phyloP scores from a whole-genome alignment of 2,329 filamentous ascomycete genomes.

The Xylaria arbuscula region DNA sequence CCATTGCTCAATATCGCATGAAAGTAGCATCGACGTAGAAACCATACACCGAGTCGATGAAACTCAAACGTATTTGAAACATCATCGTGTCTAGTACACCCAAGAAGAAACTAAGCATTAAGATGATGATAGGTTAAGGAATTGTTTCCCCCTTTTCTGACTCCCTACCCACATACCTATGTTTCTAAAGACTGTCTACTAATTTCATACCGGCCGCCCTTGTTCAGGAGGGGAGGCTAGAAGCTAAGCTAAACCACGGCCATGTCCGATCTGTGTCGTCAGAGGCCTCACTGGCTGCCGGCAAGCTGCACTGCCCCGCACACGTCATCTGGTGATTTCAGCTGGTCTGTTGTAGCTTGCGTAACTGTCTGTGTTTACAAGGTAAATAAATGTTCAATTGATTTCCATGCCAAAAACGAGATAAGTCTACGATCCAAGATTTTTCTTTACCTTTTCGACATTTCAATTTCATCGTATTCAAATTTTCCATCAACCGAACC shows the following conservation, averaged over 20 bases:
- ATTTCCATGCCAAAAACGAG: slow-evolving; percentile 32
- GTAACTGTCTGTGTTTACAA: neutral
- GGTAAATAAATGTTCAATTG: slow-evolving; percentile 14
- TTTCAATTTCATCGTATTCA: neutral
- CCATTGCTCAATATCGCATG: too few species aligned
- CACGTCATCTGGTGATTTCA: slow-evolving; percentile 45
- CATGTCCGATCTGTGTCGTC: neutral
- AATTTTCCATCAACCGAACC: neutral
- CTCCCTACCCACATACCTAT: neutral
- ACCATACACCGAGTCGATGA: too few species aligned
- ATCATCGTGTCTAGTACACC: too few species aligned
- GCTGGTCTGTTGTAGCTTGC: slow-evolving; percentile 13
- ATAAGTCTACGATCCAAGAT: slow-evolving; percentile 1
- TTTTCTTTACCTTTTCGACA: slow-evolving; percentile 11
- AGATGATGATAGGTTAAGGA: neutral
- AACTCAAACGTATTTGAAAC: too few species aligned
- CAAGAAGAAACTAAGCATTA: too few species aligned
- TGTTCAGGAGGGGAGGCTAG: slow-evolving; percentile 1
- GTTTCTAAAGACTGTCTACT: neutral
- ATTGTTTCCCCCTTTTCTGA: neutral
- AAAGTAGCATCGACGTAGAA: too few species aligned
- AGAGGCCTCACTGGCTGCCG: slow-evolving; percentile 12
- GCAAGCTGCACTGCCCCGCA: slow-evolving; percentile 41
- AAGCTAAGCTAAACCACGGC: neutral
- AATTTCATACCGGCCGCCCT: neutral